Evolutionary conservation across 1,284 basidiomycete genomes (phyloP).

Genomic region (Xerocomus cyaneibrunnescens): DNA sequence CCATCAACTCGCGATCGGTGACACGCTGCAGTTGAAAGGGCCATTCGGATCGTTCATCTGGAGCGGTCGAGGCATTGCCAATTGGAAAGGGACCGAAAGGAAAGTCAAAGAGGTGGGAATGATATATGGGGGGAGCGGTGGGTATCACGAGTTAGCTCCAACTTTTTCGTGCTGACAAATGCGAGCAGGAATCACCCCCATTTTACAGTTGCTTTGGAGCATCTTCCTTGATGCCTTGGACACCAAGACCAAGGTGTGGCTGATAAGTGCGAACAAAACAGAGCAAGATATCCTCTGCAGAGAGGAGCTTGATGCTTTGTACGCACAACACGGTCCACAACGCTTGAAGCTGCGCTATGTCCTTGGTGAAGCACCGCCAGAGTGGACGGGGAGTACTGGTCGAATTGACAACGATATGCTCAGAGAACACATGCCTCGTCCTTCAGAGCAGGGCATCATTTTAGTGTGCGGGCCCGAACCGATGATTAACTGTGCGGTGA

Average conservation of each 20-base stretch:
- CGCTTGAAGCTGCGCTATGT: constrained; percentile 50
- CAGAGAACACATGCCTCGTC: constrained; percentile 40
- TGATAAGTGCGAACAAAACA: constrained; percentile 54
- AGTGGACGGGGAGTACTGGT: constrained; percentile 47
- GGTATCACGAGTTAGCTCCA: constrained; percentile 1
- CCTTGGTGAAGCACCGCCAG: constrained; percentile 36
- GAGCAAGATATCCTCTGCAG: constrained; percentile 54
- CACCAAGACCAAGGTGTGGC: constrained; percentile 45
- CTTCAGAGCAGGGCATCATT: constrained; percentile 42
- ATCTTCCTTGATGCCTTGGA: constrained; percentile 46
- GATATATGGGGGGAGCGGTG: constrained; percentile 59
- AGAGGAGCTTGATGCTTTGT: constrained; percentile 50
- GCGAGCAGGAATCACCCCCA: constrained; percentile 55
- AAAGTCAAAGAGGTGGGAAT: constrained; percentile 50
- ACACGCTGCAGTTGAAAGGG: constrained; percentile 61
- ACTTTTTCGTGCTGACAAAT: not conserved
- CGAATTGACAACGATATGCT: constrained; percentile 45
- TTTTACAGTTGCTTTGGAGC: constrained; percentile 52
- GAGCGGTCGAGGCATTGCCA: constrained; percentile 40
- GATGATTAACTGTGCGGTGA: constrained; percentile 38
- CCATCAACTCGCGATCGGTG: constrained; percentile 49
- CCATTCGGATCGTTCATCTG: constrained; percentile 63
- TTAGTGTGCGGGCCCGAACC: constrained; percentile 56
- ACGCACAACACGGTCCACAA: constrained; percentile 31
- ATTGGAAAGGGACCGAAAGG: constrained; percentile 41